Evolutionary conservation across 176 grass and related monocot species (phyloP).

Genomic region (Oryza glaberrima): DNA sequence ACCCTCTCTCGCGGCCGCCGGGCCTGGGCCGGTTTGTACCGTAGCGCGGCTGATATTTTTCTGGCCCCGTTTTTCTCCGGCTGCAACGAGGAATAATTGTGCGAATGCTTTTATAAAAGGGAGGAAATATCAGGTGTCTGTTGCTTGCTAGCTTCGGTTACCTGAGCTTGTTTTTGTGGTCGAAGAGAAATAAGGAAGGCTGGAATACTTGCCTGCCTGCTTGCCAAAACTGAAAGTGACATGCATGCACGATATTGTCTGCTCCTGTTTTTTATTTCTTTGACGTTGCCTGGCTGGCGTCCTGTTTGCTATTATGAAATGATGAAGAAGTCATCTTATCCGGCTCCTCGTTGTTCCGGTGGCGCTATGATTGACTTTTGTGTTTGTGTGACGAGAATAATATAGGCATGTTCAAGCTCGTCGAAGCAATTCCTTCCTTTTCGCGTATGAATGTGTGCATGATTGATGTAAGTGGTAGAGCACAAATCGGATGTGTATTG

Average conservation of each 20-base stretch:
- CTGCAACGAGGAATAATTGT: not conserved
- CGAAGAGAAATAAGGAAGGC: not conserved
- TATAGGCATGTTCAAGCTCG: not conserved
- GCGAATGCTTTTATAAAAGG: not conserved
- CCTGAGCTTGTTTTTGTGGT: not conserved
- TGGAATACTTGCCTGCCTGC: not conserved
- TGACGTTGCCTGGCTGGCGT: not conserved
- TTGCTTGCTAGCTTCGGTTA: not conserved
- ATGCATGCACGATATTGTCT: not conserved
- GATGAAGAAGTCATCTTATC: slow-evolving; percentile 18
- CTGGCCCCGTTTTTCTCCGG: not conserved
- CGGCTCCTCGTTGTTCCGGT: not conserved
- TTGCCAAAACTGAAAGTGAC: not conserved
- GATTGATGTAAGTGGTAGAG: not conserved
- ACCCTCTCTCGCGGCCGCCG: not conserved
- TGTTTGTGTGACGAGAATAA: not conserved
- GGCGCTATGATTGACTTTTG: slow-evolving; percentile 24
- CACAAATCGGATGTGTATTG: not conserved
- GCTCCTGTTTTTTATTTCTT: not conserved
- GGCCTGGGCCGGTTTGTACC: not conserved
- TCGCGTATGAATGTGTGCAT: not conserved
- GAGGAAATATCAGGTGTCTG: not conserved
- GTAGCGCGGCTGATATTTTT: not conserved
- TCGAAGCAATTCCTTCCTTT: not conserved
- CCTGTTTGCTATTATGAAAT: not conserved